Evolutionary conservation across 1,139 yeast genomes (phyloP).

Genomic region (Petasospora rhodanensis): DNA sequence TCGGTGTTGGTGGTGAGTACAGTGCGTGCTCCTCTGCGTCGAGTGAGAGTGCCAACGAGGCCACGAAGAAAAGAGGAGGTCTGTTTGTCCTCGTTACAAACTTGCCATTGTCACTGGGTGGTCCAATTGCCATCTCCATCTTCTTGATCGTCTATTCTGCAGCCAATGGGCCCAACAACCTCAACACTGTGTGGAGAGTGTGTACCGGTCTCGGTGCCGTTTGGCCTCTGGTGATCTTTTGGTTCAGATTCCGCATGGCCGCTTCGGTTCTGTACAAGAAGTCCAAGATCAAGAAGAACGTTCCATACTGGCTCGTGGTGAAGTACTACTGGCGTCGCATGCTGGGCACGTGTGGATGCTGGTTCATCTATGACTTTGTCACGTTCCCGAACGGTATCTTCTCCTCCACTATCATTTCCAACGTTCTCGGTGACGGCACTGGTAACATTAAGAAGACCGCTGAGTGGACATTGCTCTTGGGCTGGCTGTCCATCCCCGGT

Average conservation of each 20-base stretch:
- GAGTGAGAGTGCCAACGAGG: conserved; percentile 66
- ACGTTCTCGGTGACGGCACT: conserved; percentile 34
- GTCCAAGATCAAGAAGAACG: conserved; percentile 44
- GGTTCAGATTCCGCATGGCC: conserved; percentile 68
- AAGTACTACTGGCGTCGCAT: conserved; percentile 53
- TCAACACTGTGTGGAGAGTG: conserved; percentile 65
- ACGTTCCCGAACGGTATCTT: conserved; percentile 65
- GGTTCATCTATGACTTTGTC: conserved; percentile 63
- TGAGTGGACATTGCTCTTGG: conserved; percentile 56
- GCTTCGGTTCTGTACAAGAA: conserved; percentile 55
- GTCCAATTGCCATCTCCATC: conserved; percentile 67
- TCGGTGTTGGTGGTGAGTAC: conserved; percentile 71
- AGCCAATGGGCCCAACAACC: conserved; percentile 39
- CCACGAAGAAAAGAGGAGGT: conserved; percentile 58
- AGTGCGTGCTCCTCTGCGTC: conserved; percentile 68
- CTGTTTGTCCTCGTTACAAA: conserved; percentile 64
- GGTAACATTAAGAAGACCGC: conserved; percentile 38
- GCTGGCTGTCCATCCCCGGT: conserved; percentile 53
- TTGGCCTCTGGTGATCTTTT: conserved; percentile 71
- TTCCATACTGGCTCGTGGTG: conserved; percentile 50
- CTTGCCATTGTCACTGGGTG: conserved; percentile 69
- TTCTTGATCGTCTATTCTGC: conserved; percentile 65
- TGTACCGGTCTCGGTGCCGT: conserved; percentile 71
- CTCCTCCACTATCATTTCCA: conserved; percentile 45
- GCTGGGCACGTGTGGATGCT: conserved; percentile 53